phyloP scores from a whole-genome alignment of 2,329 filamentous ascomycete species.

The Plenodomus biglobosus region DNA sequence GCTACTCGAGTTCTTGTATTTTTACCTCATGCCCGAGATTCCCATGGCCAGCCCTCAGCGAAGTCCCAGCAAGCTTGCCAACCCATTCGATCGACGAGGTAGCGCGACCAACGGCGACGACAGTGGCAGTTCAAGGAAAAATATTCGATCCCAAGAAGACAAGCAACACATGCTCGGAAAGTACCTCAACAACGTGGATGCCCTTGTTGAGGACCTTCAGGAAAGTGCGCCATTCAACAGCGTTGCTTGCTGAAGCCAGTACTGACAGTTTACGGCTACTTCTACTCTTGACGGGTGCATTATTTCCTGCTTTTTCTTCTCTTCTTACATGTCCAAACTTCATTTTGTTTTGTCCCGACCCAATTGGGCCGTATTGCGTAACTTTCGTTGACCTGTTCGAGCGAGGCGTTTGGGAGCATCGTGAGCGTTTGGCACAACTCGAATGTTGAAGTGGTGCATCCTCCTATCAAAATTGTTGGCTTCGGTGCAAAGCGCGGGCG shows the following conservation, averaged over 20 bases:
- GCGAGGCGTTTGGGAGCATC: background rate
- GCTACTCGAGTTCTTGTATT: conserved; percentile 96
- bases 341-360: background rate
- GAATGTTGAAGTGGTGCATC: background rate
- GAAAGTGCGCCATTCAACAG: conserved; percentile 65
- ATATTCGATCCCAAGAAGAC: conserved; percentile 69
- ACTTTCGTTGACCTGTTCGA: background rate
- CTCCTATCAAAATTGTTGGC: conserved; percentile 1
- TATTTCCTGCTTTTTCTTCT: background rate
- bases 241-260: conserved; percentile 26
- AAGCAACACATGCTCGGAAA: conserved; percentile 78
- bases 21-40: conserved; percentile 95
- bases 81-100: conserved; percentile 36
- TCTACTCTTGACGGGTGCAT: background rate
- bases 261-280: background rate
- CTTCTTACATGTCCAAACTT: background rate
- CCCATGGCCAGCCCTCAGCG: conserved; percentile 48
- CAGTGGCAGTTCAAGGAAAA: conserved; percentile 29
- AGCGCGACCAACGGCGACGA: conserved; percentile 34
- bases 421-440: background rate
- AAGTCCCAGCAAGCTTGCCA: conserved; percentile 38
- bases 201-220: conserved; percentile 79
- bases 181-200: conserved; percentile 77
- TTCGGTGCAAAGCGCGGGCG: conserved; percentile 26
- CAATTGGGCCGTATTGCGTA: background rate